Conservation (phyloP, 495 filamentous ascomycete genomes). For the Trichoderma gamsii region DNA sequence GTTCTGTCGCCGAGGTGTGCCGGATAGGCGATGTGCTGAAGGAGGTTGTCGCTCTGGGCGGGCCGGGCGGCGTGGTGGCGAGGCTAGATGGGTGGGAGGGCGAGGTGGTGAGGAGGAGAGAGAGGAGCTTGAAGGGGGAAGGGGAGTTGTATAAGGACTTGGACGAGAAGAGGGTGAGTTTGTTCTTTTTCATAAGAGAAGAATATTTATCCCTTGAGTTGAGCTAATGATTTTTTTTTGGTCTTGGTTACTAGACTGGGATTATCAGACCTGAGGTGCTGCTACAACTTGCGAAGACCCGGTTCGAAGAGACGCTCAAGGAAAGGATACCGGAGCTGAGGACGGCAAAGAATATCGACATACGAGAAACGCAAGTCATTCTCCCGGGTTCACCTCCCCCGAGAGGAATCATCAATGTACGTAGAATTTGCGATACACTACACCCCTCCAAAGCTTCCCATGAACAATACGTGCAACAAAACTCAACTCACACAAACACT, state of each 20-base stretch:
- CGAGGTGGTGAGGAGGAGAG: not conserved
- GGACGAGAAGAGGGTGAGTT: constrained; percentile 11
- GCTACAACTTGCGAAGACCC: not conserved
- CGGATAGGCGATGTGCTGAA: constrained; percentile 11
- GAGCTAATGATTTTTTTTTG: not conserved
- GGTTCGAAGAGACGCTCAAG: not conserved
- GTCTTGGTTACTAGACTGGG: not conserved
- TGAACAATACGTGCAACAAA: no score
- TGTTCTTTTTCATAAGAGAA: not conserved
- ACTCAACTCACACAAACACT: not conserved
- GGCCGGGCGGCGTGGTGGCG: not conserved
- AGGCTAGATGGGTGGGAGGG: constrained; percentile 13
- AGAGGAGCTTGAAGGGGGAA: not conserved
- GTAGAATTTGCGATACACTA: not conserved
- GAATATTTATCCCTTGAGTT: no score
- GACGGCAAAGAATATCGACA: not conserved
- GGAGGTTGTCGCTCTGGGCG: not conserved
- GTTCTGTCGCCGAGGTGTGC: not conserved
- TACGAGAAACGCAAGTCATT: not conserved
- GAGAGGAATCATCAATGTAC: constrained; percentile 4
- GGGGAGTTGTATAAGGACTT: not conserved
- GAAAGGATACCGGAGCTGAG: not conserved
- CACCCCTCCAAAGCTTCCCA: not conserved
- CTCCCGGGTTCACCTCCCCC: constrained; percentile 2
- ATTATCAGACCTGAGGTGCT: not conserved